Conservation (phyloP, 768 basidiomycete species). For the Lactarius sanguifluus region DNA sequence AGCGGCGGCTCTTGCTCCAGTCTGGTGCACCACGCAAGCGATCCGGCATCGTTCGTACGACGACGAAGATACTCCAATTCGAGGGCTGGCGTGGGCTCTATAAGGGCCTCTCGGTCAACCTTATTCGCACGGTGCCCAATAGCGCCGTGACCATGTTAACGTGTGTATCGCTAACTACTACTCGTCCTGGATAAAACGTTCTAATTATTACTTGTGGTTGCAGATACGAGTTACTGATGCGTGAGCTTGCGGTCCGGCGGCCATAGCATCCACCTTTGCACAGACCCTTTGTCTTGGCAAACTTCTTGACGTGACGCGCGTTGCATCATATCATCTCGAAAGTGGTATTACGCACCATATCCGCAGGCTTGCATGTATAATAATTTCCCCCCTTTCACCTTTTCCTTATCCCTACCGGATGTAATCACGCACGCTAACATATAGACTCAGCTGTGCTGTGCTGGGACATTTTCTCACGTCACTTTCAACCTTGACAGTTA, state of each 20-base stretch:
- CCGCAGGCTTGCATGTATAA: constrained; percentile 23
- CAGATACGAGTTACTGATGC: constrained; percentile 47
- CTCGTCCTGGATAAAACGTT: constrained; percentile 22
- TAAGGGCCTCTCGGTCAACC: constrained; percentile 90
- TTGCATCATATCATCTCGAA: constrained; percentile 11
- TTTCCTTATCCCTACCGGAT: constrained; percentile 10
- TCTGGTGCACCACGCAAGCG: constrained; percentile 60
- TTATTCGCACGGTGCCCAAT: constrained; percentile 93
- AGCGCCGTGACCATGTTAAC: constrained; percentile 95
- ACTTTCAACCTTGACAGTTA: not conserved
- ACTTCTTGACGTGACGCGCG: constrained; percentile 9
- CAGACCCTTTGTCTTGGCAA: not conserved
- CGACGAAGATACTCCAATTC: constrained; percentile 65
- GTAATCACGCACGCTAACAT: constrained; percentile 20
- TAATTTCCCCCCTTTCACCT: not conserved
- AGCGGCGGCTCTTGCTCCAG: constrained; percentile 50
- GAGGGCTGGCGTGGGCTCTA: constrained; percentile 93
- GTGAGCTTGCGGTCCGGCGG: constrained; percentile 30
- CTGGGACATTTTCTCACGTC: constrained; percentile 6
- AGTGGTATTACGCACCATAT: constrained; percentile 19
- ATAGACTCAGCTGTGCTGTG: constrained; percentile 11
- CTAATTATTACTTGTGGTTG: constrained; percentile 10
- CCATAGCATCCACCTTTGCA: constrained; percentile 11
- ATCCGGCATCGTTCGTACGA: constrained; percentile 70
- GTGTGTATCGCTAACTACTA: constrained; percentile 47